Evolutionary conservation across 2,329 filamentous ascomycete genomes (phyloP).

Genomic region (Colletotrichum godetiae): DNA sequence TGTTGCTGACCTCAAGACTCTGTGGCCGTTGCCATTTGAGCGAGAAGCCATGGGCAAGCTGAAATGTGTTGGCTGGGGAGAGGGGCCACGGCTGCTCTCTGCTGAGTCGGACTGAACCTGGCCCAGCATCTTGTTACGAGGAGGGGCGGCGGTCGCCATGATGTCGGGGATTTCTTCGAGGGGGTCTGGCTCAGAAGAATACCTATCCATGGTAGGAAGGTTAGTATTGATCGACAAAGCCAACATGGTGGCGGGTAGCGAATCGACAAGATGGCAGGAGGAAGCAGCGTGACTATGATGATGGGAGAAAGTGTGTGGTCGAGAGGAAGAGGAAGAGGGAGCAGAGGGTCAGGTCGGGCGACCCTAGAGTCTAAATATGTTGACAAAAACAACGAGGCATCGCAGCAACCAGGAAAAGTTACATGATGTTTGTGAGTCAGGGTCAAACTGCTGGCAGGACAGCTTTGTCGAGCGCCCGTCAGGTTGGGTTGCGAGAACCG

Average conservation of each 20-base stretch:
- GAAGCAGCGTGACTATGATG: neutral
- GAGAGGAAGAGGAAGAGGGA: neutral
- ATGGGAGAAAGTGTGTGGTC: neutral
- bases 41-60: slow-evolving; percentile 71
- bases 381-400: slow-evolving; percentile 23
- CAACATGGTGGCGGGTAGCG: slow-evolving; percentile 46
- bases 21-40: slow-evolving; percentile 70
- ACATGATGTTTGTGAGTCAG: slow-evolving; percentile 32
- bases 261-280: slow-evolving; percentile 9
- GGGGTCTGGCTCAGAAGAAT: slow-evolving; percentile 52
- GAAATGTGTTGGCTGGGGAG: slow-evolving; percentile 89
- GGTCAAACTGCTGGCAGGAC: slow-evolving; percentile 20
- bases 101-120: slow-evolving; percentile 53
- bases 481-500: slow-evolving; percentile 10
- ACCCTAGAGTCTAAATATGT: slow-evolving; percentile 28
- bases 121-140: slow-evolving; percentile 54
- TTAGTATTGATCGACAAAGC: slow-evolving; percentile 54
- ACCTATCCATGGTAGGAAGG: slow-evolving; percentile 51
- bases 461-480: slow-evolving; percentile 24
- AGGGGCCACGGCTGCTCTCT: slow-evolving; percentile 73
- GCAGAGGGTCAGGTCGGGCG: slow-evolving; percentile 6
- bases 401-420: slow-evolving; percentile 30
- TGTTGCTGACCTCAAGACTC: slow-evolving; percentile 86
- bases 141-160: slow-evolving; percentile 47
- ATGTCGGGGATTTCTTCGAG: slow-evolving; percentile 45